Evolutionary conservation across 306 rosid genomes (phyloP).

Genomic region (Castanea mollissima): DNA sequence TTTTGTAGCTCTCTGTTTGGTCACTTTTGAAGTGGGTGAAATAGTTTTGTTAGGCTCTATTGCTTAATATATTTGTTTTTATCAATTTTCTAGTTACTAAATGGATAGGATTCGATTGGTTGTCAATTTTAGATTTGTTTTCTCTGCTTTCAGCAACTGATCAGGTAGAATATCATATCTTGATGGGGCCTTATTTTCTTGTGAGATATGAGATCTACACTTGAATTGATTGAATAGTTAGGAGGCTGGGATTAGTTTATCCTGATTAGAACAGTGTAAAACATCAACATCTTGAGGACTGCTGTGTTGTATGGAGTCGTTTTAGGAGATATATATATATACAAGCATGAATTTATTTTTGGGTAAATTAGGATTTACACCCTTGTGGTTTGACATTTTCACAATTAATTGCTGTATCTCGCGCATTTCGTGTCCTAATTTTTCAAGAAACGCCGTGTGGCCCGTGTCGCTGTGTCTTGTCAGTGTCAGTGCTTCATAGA

Average conservation of each 20-base stretch:
- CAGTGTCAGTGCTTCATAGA: background rate
- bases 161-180: background rate
- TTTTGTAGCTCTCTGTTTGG: background rate
- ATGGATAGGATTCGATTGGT: background rate
- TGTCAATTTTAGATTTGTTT: background rate
- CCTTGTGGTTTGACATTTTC: too few species aligned
- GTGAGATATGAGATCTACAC: too few species aligned
- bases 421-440: too few species aligned
- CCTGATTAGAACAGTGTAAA: too few species aligned
- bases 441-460: too few species aligned
- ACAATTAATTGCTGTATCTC: too few species aligned
- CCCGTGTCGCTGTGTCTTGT: too few species aligned
- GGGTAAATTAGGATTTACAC: too few species aligned
- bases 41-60: background rate
- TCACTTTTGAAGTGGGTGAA: background rate
- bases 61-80: background rate
- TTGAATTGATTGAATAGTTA: background rate
- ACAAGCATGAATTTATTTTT: too few species aligned
- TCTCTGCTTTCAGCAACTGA: background rate
- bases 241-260: background rate
- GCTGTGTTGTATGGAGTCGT: too few species aligned
- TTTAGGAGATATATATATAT: too few species aligned
- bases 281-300: too few species aligned
- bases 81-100: background rate
- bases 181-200: background rate